A percentile compares a stretch with the other conserved stretches of the same genome.
These are phyloP conservation scores for Schizonepeta tenuifolia DNA, from an alignment of 257 asterid genomes.

Conservation along the genomic window DNA sequence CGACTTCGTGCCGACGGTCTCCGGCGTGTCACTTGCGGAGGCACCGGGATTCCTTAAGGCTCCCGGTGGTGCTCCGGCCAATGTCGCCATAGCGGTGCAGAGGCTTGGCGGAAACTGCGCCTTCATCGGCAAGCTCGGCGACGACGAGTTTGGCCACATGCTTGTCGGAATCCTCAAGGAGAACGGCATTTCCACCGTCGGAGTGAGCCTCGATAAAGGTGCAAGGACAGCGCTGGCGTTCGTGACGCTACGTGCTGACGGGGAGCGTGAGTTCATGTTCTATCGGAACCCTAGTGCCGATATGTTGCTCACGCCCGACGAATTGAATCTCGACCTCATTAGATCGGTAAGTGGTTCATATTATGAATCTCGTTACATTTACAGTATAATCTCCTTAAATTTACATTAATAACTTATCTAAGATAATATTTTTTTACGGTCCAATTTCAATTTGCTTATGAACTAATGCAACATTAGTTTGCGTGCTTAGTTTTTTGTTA, in stretches of 20 bases:
- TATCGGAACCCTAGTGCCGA: slow-evolving; percentile 77
- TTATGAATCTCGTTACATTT: no score
- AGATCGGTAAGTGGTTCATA: slow-evolving; percentile 83
- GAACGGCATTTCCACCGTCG: slow-evolving; percentile 58
- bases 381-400: no score
- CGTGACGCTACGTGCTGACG: slow-evolving; percentile 40
- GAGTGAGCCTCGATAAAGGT: slow-evolving; percentile 57
- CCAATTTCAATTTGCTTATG: no score
- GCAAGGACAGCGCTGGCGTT: slow-evolving; percentile 67
- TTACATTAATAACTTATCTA: no score
- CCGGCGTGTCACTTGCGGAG: slow-evolving; percentile 74
- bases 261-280: slow-evolving; percentile 80
- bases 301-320: slow-evolving; percentile 64
- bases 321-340: slow-evolving; percentile 66
- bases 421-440: no score
- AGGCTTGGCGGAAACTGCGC: slow-evolving; percentile 68
- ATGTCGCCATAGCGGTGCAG: slow-evolving; percentile 70
- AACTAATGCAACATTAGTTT: no score
- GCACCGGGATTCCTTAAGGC: slow-evolving; percentile 81
- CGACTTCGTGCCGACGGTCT: slow-evolving; percentile 78
- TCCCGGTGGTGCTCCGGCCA: slow-evolving; percentile 86
- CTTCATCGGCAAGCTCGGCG: slow-evolving; percentile 38
- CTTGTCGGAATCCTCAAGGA: slow-evolving; percentile 61
- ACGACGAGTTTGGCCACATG: slow-evolving; percentile 59
- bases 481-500: no score